Evolutionary conservation across 2,329 filamentous ascomycete species (phyloP), one percentile per base, ranked within the genome.

Genomic region (Ascochyta koolunga): DNA sequence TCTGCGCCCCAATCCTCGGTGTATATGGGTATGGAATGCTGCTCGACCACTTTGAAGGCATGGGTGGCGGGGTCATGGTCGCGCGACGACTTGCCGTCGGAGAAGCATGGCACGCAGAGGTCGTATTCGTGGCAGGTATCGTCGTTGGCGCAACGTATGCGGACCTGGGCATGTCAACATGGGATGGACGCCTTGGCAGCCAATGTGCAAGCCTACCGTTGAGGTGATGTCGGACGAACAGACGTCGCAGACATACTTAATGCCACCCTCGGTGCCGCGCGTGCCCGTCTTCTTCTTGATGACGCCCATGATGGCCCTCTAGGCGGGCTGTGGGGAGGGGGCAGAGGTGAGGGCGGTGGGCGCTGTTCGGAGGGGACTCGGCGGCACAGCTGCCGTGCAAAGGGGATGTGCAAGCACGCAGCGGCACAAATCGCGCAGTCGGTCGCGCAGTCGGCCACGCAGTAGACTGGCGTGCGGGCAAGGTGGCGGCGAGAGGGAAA

Each of bases 1-100:
- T 99, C 95, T 21, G 95, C 95, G 46, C 95, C 95, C 95, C 95
- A 99, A 70, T 96, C 93, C 53, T 86, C 84, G 62, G 93, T 89
- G 69, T 96, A 99, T 54, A 99, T 98, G 1, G 95, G 95, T 43
- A 99, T 96, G 0, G 93, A 97, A 71, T 99, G 96, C 69, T 98
- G 95, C 75, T 99, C 95, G 62, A 99, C 97, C 29, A 99, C 95
- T 59, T 91, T 89, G 74, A 88, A 99, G 13, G 91, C 82, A 76
- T 99, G 95, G 11, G 89, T 90, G 5, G 87, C 83, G 7, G 95
- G 93, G 62, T 96, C 88, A 75, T 99, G 95, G 50, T 89, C 87
- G 66, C 91, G 90, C 59, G 90, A 91, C 39, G 84, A 82, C 67
- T 91, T 86, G 60, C 91, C 93, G 61, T 89, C 87, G 29, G 91